Percentiles rank a stretch among this genome's conserved stretches.
phyloP scores from a whole-genome alignment of 306 rosid genomes.

The Quercus rubra region DNA sequence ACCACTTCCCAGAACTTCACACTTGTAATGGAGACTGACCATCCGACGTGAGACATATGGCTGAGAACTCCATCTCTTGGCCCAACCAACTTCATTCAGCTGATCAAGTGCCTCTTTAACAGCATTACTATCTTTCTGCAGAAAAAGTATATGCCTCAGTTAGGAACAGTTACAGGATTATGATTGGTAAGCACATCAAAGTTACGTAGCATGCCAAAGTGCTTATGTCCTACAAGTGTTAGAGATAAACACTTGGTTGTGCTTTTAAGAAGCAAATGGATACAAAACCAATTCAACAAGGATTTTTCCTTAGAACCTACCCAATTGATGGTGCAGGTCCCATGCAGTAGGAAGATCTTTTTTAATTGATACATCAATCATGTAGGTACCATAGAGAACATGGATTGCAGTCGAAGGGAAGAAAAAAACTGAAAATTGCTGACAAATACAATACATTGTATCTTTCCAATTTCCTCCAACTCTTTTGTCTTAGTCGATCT shows the following conservation, averaged over 20 bases:
- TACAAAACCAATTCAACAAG: not conserved
- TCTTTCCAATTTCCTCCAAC: not conserved
- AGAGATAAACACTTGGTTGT: not conserved
- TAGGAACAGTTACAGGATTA: not conserved
- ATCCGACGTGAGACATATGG: slow-evolving; percentile 90
- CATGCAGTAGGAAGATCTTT: not conserved
- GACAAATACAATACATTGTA: not conserved
- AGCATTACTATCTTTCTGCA: slow-evolving; percentile 81
- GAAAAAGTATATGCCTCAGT: not conserved
- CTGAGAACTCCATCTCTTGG: slow-evolving; percentile 96
- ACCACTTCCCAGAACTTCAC: slow-evolving; percentile 41
- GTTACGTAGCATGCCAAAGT: not conserved
- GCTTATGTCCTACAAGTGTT: not conserved
- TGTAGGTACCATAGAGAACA: not conserved
- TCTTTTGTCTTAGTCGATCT: not conserved
- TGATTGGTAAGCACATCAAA: not conserved
- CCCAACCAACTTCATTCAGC: slow-evolving; percentile 83
- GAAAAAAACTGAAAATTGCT: not conserved
- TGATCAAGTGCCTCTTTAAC: slow-evolving; percentile 82
- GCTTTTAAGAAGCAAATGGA: not conserved
- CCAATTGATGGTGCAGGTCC: not conserved
- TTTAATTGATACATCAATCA: not conserved
- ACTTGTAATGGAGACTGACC: slow-evolving; percentile 76
- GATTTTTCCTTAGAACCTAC: not conserved
- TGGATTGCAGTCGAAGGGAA: not conserved